Base-by-base conservation (phyloP, 2,329 filamentous ascomycete genomes). In the Ascochyta clinopodiicola region DNA sequence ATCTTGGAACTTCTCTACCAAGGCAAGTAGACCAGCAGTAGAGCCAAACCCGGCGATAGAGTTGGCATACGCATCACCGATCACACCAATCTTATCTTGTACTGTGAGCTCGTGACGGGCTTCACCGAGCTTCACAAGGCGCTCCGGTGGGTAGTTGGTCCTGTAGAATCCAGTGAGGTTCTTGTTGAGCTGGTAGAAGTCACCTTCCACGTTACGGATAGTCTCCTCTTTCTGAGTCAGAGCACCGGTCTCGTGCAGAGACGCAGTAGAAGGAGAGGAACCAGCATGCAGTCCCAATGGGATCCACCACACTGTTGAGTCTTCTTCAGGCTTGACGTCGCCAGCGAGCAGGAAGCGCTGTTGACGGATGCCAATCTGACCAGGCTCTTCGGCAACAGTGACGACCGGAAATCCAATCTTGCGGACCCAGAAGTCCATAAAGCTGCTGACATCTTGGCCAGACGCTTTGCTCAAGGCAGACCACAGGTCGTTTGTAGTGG, bases 391-490 rank as follows among this genome's bases (percentile, higher is more conserved):
- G 21, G 88, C 84, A 15, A 98, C 85, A 2, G 90, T 96, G 19
- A 99, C 79, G 13, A 98, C 88, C 0, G 95, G 95, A 77, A 96
- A 96, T 1, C 95, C 95, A 63, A 98, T 96, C 79, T 94, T 95
- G 67, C 89, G 87, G 71, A 98, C 96, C 95, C 95, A 99, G 17
- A 90, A 88, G 63, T 91, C 84, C 93, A 99, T 99, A 71, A 98
- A 89, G 44, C 82, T 82, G 62, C 88, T 88, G 32, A 99, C 89
- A 70, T 98, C 90, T 73, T 91, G 86, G 31, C 91, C 92, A 8
- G 94, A 97, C 4, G 90, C 92, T 68, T 96, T 87, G 72, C 89
- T 91, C 43, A 99, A 81, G 8, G 94, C 92, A 56, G 87, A 84
- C 95, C 95, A 99, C 2, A 99, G 83, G 66, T 96, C 93, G 70